Evolutionary conservation across 2,329 filamentous ascomycete species (phyloP), one percentile per base, ranked within the genome.

Genomic region (Phaeosphaeria sp.): DNA sequence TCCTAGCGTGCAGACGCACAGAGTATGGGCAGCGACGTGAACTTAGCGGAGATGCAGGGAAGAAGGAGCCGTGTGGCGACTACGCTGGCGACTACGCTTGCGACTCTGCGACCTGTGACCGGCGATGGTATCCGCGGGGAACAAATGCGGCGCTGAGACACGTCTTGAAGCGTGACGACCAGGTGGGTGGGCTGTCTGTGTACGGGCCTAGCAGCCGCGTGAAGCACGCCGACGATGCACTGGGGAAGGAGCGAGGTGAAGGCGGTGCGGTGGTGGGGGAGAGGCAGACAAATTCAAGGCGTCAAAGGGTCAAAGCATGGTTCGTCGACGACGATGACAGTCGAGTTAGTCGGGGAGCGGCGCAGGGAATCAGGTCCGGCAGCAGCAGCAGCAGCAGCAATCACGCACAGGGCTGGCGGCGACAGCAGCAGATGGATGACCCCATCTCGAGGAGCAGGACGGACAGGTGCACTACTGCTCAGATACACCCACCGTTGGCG

Each of bases 271-370:
- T 27, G 60, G 56, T 40, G 56, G 48, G 47, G 54, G 43, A 53
- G 45, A 45, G 49, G 43, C 20, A 45, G 54, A 51, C 51, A 63
- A 6, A 3, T 36, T 13, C 6, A 6, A 30, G 25, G n/a, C n/a
- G n/a, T n/a, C n/a, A n/a, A n/a, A 49, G 54, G 20, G 48, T 55
- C 55, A 53, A 57, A 42, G 45, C 51, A 59, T 61, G 54, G 55
- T 44, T 54, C 46, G 27, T 54, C 40, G 42, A 53, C 45, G 50
- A 48, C 39, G 20, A 45, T 21, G 22, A 43, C 33, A 33, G 50
- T 20, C 43, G 43, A 40, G n/a, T 18, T 43, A 43, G 40, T 43
- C 40, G 40, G 20, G 17, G 40, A 40, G 6, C 36, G n/a, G 6
- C 36, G 6, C 20, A 42, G 53, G 53, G 49, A 46, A 51, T 21